Evolutionary conservation across 1,284 basidiomycete species (phyloP).

Genomic region (Cryptococcus floricola): DNA sequence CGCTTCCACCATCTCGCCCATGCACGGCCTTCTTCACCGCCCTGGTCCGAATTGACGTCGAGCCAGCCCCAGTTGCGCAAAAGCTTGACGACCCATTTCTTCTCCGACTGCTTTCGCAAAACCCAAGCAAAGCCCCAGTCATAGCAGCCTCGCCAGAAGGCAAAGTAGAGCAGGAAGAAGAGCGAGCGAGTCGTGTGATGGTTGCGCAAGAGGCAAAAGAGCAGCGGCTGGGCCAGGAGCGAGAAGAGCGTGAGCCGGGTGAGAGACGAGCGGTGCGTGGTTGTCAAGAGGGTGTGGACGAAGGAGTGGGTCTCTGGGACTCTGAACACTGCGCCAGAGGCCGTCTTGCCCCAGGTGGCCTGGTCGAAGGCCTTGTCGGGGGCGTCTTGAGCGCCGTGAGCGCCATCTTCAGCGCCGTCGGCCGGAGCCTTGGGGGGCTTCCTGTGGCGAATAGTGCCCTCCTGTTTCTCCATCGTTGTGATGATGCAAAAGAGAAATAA

Average conservation of each 20-base stretch:
- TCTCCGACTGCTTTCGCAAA: slow-evolving; percentile 88
- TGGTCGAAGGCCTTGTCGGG: slow-evolving; percentile 46
- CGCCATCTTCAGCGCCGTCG: background rate
- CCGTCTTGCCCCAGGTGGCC: slow-evolving; percentile 82
- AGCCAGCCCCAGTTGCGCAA: slow-evolving; percentile 81
- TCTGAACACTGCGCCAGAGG: slow-evolving; percentile 78
- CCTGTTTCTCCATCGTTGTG: no score
- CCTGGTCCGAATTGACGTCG: slow-evolving; percentile 54
- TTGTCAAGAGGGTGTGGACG: slow-evolving; percentile 83
- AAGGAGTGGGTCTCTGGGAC: slow-evolving; percentile 96
- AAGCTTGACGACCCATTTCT: slow-evolving; percentile 82
- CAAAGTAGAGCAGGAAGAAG: slow-evolving; percentile 58
- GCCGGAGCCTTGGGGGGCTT: no score
- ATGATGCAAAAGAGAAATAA: no score
- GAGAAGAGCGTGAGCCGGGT: slow-evolving; percentile 80
- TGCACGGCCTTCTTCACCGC: slow-evolving; percentile 57
- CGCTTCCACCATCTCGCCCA: slow-evolving; percentile 75
- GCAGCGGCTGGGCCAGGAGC: slow-evolving; percentile 69
- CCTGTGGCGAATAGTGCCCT: background rate
- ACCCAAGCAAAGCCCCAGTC: slow-evolving; percentile 92
- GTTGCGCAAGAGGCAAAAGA: slow-evolving; percentile 68
- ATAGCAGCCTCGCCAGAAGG: slow-evolving; percentile 89
- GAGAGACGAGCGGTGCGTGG: slow-evolving; percentile 83
- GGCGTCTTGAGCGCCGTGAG: background rate
- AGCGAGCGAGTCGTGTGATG: slow-evolving; percentile 50